Evolutionary conservation across 2,329 filamentous ascomycete species (phyloP), one percentile per base, ranked within the genome.

Genomic region (Blastomyces silverae): DNA sequence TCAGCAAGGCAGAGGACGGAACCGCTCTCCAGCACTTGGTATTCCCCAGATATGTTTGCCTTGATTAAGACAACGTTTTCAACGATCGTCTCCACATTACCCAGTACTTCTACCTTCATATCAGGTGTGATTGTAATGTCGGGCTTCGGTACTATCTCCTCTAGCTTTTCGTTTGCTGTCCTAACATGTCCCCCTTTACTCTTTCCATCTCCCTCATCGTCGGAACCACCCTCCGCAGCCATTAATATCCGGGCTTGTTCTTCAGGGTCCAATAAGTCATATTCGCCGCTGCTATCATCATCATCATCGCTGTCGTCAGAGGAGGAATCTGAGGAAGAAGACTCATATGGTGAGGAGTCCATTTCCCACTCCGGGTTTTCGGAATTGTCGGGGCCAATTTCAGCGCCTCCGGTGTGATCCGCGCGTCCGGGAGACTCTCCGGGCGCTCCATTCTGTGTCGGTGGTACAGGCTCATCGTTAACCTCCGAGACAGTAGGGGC

Each of bases 161-260:
- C 87, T 0, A 79, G 73, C 20, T 79, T 68, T 75, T 99, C 94
- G 75, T 97, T 96, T 73, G 91, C 88, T 0, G 92, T 96, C 65
- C 89, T 86, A 56, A 95, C 78, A 56, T 85, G 83, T 1, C 78
- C 75, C 42, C 75, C 78, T 25, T 74, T 70, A 3, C 73, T 70
- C 70, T 78, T 76, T 39, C 76, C 73, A 62, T 78, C 76, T 60
- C 84, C 85, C 69, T 92, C 91, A 63, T 92, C 89, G 64, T 94
- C 92, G 1, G 89, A 92, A 1, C 87, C 90, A 42, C 83, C 87
- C 68, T 93, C 92, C 55, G 85, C 89, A 67, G 88, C 84, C 91
- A 97, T 95, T 28, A 97, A 80, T 60, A 96, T 86, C 44, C 88
- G 87, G 0, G 90, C 91, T 65, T 90, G 89, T 74, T 96, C 92